phyloP scores from a whole-genome alignment of 169 alveolate species.

The Plasmodium billcollinsi region DNA sequence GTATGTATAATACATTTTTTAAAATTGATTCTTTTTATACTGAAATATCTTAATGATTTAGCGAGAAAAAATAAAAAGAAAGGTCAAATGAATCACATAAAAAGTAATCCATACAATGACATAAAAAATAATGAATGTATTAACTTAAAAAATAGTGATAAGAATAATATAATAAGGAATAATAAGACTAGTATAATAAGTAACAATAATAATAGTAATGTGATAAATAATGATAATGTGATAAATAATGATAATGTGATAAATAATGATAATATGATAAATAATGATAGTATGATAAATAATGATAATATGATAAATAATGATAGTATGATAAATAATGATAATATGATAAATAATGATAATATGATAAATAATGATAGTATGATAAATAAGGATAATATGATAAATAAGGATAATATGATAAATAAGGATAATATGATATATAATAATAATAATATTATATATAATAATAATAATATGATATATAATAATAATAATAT shows the following conservation, averaged over 20 bases:
- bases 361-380: too few species aligned
- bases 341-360: too few species aligned
- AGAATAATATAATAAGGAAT: not conserved
- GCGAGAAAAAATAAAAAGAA: slow-evolving; percentile 30
- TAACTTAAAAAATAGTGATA: not conserved
- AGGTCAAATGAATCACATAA: slow-evolving; percentile 1
- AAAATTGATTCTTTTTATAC: slow-evolving; percentile 34
- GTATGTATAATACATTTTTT: slow-evolving; percentile 41
- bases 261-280: too few species aligned
- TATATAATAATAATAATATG: not conserved
- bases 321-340: too few species aligned
- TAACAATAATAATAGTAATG: not conserved
- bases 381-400: too few species aligned
- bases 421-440: too few species aligned
- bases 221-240: not conserved
- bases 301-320: too few species aligned
- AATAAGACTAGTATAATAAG: not conserved
- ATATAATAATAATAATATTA: not conserved
- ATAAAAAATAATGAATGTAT: not conserved
- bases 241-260: too few species aligned
- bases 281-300: too few species aligned
- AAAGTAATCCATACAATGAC: not conserved
- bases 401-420: too few species aligned
- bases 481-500: too few species aligned
- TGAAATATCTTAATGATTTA: slow-evolving; percentile 20